Base-by-base conservation (phyloP, 768 basidiomycete genomes). In the Russula virescens region DNA sequence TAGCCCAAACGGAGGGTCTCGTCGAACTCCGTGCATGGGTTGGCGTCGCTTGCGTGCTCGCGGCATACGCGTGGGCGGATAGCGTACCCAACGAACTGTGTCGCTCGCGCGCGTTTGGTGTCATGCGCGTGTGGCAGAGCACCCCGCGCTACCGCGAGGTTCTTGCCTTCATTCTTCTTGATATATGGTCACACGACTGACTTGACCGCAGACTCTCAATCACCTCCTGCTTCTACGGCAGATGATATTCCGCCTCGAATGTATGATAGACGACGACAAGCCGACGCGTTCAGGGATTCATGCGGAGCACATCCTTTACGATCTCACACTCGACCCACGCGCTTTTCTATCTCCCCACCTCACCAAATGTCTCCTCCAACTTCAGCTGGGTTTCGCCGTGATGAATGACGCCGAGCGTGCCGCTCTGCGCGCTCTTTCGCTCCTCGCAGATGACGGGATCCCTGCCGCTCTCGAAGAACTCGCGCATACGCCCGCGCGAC, bases 51-150 rank as follows among this genome's bases (percentile, higher is more conserved):
- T 78, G 79, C 55, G 83, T 89, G 16, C 73, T 92, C 16, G 84
- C 84, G 2, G 86, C 88, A 38, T 86, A 86, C 69, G 86, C 88
- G 3, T 93, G 89, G 87, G 83, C 89, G 14, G 90, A 91, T 68
- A 89, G 88, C 70, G 75, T 89, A 21, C 86, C 85, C 0, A 81
- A 85, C 58, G 80, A 83, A 60, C 73, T 73, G 14, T 87, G 86
- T 68, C 80, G 87, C 13, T 85, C 88, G 68, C 80, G 85, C 51
- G 77, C 82, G 1, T 73, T 91, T 9, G 82, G 80, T 8, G 77
- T 91, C 18, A 62, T 91, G 56, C 79, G 81, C 6, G 60, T 88
- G 25, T 89, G 86, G 87, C 86, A 88, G 73, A 75, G 74, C 28
- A 74, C 83, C 26, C 82, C 86, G 31, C 88, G 87, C 9, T 92